Evolutionary conservation across 2,329 filamentous ascomycete genomes (phyloP).

Genomic region (Cladosporium oxysporum): DNA sequence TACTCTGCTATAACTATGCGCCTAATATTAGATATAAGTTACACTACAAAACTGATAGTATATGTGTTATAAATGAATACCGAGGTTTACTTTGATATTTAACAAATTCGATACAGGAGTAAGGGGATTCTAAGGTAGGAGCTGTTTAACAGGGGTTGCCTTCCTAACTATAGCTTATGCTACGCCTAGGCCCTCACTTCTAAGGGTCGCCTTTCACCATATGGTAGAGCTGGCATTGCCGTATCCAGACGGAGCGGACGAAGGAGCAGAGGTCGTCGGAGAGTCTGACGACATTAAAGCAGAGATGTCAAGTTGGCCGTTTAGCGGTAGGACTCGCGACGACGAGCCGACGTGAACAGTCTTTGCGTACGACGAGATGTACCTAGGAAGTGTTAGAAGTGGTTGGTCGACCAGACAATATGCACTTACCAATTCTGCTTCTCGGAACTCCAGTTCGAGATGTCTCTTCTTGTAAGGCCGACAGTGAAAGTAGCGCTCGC

Average conservation of each 20-base stretch:
- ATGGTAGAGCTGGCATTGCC: background rate
- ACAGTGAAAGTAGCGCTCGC: slow-evolving; percentile 64
- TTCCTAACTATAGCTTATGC: too few species aligned
- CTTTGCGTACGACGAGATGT: slow-evolving; percentile 59
- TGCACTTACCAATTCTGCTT: slow-evolving; percentile 69
- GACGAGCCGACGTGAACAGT: slow-evolving; percentile 61
- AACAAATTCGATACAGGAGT: too few species aligned
- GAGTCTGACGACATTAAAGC: background rate
- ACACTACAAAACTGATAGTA: too few species aligned
- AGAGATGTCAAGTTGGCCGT: slow-evolving; percentile 25
- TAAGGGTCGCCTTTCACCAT: too few species aligned
- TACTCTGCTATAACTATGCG: too few species aligned
- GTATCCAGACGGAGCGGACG: background rate
- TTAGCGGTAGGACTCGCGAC: slow-evolving; percentile 58
- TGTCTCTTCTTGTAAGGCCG: slow-evolving; percentile 71
- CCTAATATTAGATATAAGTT: too few species aligned
- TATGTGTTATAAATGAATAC: too few species aligned
- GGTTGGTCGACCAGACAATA: background rate
- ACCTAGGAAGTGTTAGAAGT: slow-evolving; percentile 32
- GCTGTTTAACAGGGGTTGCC: too few species aligned
- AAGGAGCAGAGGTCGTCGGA: background rate
- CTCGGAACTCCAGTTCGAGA: slow-evolving; percentile 79
- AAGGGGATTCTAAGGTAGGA: too few species aligned
- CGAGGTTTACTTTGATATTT: too few species aligned
- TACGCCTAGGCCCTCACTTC: background rate